A percentile compares a stretch with the other conserved stretches of the same genome.
These are phyloP conservation scores for Leccinum disarticulatum DNA, from an alignment of 768 basidiomycete species.

Conservation along the genomic window DNA sequence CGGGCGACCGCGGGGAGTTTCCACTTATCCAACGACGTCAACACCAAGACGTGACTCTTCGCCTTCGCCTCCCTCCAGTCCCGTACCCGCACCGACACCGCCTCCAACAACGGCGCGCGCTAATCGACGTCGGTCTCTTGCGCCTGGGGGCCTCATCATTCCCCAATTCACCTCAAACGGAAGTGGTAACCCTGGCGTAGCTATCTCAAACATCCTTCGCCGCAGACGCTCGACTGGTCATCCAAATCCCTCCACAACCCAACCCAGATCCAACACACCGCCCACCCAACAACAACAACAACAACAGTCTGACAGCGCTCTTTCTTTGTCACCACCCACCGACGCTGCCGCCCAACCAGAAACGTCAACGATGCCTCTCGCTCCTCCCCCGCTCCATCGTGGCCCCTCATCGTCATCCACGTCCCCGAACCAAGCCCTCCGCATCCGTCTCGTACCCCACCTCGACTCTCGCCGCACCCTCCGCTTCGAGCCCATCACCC, in stretches of 20 bases:
- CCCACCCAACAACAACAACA: constrained; percentile 1
- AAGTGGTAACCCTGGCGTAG: constrained; percentile 19
- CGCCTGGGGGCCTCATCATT: constrained; percentile 35
- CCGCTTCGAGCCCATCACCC: constrained; percentile 87
- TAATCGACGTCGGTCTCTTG: constrained; percentile 42
- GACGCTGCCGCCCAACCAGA: background rate
- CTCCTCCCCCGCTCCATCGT: constrained; percentile 22
- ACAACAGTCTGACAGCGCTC: constrained; percentile 1
- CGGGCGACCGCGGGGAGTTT: constrained; percentile 58
- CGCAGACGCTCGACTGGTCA: constrained; percentile 65
- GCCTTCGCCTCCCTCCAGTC: constrained; percentile 46
- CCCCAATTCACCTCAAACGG: constrained; percentile 35
- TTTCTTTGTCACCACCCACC: constrained; percentile 20
- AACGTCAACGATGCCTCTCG: constrained; percentile 19
- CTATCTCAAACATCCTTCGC: constrained; percentile 62
- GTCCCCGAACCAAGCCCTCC: constrained; percentile 45
- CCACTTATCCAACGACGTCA: constrained; percentile 42
- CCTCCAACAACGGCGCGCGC: constrained; percentile 17
- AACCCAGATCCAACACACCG: background rate
- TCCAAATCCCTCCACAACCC: constrained; percentile 30
- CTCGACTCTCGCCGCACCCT: constrained; percentile 88
- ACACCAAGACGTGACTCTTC: constrained; percentile 30
- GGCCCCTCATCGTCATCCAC: constrained; percentile 19
- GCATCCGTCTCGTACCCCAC: constrained; percentile 93
- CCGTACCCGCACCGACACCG: constrained; percentile 32